Base-by-base conservation (phyloP, 2,329 filamentous ascomycete genomes). In the Stagonosporopsis chrysanthemi region DNA sequence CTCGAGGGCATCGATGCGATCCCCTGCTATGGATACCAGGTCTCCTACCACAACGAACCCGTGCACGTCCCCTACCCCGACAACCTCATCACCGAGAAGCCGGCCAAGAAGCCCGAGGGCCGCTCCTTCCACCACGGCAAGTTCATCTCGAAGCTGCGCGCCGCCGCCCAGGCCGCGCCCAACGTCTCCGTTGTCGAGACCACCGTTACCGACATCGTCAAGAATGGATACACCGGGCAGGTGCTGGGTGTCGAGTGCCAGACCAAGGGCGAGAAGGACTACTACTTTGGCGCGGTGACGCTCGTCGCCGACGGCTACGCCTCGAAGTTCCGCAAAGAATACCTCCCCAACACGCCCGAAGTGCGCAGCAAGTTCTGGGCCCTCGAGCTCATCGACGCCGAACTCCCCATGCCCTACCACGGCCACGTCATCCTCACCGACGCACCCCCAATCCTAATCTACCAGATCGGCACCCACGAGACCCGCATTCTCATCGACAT, bases 381-480 rank as follows among this genome's bases (percentile, higher is more conserved):
- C 11, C 85, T 99, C 31, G 94, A 99, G 76, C 84, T 99, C 62
- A 90, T 95, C 71, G 93, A 98, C 75, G 91, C 90, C 54, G 83
- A 88, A 23, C 85, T 98, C 9, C 91, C 92, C 2, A 82, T 85
- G 49, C 86, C 88, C 1, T 81, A 87, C 61, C 91, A 91, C 74
- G 95, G 94, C 19, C 92, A 96, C 77, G 94, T 99, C 63, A 83
- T 97, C 52, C 90, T 99, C 61, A 89, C 89, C 68, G 85, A 91
- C 62, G 84, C 86, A 42, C 81, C 87, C 0, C 94, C 95, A 0
- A 87, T 97, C 31, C 87, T 99, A 23, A 85, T 99, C 56, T 99
- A 99, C 81, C 95, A 98, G 79, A 99, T 99, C 74, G 94, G 95
- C 72, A 90, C 91, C 4, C 93, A 90, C 79, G 95, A 98, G 80